Percentiles rank a stretch among this genome's conserved stretches.
These are phyloP conservation scores for Mycena haematopus DNA, from an alignment of 768 basidiomycete genomes.

Conservation along the genomic window DNA sequence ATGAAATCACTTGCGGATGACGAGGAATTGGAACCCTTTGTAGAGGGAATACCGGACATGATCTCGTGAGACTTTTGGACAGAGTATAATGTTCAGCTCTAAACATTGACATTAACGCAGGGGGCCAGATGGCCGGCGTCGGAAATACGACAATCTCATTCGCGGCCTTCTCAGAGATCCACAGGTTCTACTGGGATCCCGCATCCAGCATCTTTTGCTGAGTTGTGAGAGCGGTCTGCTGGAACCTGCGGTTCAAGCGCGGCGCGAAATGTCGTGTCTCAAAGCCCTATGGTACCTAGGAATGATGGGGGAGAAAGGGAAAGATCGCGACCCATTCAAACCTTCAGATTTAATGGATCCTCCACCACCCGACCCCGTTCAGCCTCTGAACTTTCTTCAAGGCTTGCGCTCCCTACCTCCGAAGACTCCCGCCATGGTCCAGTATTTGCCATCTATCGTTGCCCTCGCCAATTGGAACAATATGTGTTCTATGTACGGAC, in stretches of 20 bases:
- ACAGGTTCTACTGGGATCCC: conserved; percentile 17
- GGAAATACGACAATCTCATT: conserved; percentile 29
- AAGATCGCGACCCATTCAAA: neutral
- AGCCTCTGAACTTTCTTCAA: conserved; percentile 22
- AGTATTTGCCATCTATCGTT: conserved; percentile 25
- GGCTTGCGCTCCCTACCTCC: conserved; percentile 14
- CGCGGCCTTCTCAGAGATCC: conserved; percentile 23
- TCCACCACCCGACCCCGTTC: neutral
- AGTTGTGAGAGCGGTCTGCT: conserved; percentile 30
- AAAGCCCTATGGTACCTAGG: conserved; percentile 29
- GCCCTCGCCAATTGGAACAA: conserved; percentile 27
- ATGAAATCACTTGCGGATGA: conserved; percentile 29
- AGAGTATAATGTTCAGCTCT: too few relatives aligned
- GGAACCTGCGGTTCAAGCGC: conserved; percentile 13
- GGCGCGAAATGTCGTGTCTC: conserved; percentile 25
- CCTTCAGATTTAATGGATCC: conserved; percentile 4
- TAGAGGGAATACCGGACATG: conserved; percentile 21
- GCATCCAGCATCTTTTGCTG: conserved; percentile 27
- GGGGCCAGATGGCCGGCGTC: conserved; percentile 15
- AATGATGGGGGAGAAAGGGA: conserved; percentile 26
- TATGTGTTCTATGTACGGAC: conserved; percentile 25
- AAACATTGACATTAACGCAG: too few relatives aligned
- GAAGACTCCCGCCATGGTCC: neutral
- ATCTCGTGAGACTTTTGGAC: too few relatives aligned
- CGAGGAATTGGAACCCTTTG: conserved; percentile 27